Evolutionary conservation across 345 rosid species (phyloP).

Genomic region (Geranium rotundifolium): DNA sequence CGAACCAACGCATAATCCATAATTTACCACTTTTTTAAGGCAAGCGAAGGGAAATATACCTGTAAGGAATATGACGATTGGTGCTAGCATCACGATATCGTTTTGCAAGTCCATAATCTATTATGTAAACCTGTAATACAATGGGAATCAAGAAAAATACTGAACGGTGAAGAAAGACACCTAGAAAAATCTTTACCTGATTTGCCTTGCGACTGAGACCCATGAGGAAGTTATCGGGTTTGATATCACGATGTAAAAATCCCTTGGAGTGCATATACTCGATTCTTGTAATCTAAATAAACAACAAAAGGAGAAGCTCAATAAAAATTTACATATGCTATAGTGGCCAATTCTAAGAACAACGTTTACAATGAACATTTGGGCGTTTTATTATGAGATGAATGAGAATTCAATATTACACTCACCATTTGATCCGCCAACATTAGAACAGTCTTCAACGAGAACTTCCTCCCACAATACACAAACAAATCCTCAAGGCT

Average conservation of each 20-base stretch:
- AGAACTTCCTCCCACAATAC: slow-evolving; percentile 83
- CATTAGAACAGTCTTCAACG: slow-evolving; percentile 74
- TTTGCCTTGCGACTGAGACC: slow-evolving; percentile 76
- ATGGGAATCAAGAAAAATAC: neutral
- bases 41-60: slow-evolving; percentile 20
- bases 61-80: slow-evolving; percentile 76
- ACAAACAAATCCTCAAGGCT: slow-evolving; percentile 88
- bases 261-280: slow-evolving; percentile 77
- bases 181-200: slow-evolving; percentile 32
- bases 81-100: slow-evolving; percentile 70
- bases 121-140: slow-evolving; percentile 56
- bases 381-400: neutral
- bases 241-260: slow-evolving; percentile 78
- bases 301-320: neutral
- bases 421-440: slow-evolving; percentile 93
- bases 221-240: slow-evolving; percentile 89
- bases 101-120: slow-evolving; percentile 91
- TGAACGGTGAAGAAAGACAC: neutral
- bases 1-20: neutral
- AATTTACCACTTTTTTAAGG: neutral
- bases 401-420: neutral
- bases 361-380: neutral
- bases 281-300: slow-evolving; percentile 55
- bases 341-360: neutral
- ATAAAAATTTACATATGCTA: neutral